phyloP scores from a whole-genome alignment of 192 early-diverging fungal genomes.

The Lobosporangium transversale region DNA sequence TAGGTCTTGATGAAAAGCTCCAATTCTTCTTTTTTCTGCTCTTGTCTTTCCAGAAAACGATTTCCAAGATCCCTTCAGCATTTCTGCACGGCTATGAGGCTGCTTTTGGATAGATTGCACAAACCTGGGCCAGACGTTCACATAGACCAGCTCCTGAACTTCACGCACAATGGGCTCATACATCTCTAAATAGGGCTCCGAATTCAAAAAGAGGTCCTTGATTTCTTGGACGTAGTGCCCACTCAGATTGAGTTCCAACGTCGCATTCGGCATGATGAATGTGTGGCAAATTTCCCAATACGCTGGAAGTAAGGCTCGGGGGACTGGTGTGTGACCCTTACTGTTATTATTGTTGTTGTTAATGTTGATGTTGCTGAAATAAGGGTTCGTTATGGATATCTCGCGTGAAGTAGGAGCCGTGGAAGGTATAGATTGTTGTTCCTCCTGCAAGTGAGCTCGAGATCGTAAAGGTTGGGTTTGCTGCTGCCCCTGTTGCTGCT shows the following conservation, averaged over 20 bases:
- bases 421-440: no score
- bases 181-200: slow-evolving; percentile 38
- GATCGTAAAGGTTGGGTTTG: no score
- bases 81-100: slow-evolving; percentile 13
- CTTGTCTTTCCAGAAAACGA: not conserved
- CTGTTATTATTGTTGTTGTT: not conserved
- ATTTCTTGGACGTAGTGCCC: slow-evolving; percentile 14
- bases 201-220: slow-evolving; percentile 13
- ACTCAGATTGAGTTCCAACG: slow-evolving; percentile 25
- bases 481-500: no score
- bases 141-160: slow-evolving; percentile 41
- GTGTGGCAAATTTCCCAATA: slow-evolving; percentile 46
- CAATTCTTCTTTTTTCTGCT: not conserved
- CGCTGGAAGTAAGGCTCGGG: slow-evolving; percentile 21
- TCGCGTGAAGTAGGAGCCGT: no score
- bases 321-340: slow-evolving; percentile 23
- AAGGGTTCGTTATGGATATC: not conserved
- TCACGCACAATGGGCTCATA: slow-evolving; percentile 35
- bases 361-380: not conserved
- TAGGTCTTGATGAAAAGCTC: not conserved
- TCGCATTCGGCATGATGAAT: slow-evolving; percentile 35
- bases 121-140: slow-evolving; percentile 48
- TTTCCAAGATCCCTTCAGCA: slow-evolving; percentile 11
- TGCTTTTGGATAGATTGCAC: slow-evolving; percentile 28
- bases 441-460: no score